phyloP scores from a whole-genome alignment of 805 yeast species.

The Saturnispora serradocipensis region DNA sequence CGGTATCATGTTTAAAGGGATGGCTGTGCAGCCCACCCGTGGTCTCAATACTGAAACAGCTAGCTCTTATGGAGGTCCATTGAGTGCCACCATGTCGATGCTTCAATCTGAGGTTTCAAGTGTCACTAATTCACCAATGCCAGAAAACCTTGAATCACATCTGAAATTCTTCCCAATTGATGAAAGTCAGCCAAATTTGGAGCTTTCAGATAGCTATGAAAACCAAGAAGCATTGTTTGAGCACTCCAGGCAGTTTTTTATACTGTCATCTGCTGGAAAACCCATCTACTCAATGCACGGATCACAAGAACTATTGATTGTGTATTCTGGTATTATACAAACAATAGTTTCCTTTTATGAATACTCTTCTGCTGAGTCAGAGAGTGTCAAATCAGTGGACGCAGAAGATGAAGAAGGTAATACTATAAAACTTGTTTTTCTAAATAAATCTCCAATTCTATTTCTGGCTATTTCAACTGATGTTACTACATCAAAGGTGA shows the following conservation, averaged over 20 bases:
- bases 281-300: constrained; percentile 79
- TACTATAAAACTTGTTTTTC: constrained; percentile 46
- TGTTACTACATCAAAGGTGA: constrained; percentile 39
- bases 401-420: constrained; percentile 28
- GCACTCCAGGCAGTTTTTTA: constrained; percentile 59
- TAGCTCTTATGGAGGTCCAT: neutral
- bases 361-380: constrained; percentile 27
- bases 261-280: constrained; percentile 79
- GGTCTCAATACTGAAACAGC: constrained; percentile 9
- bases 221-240: constrained; percentile 26
- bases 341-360: constrained; percentile 68
- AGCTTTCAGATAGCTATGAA: constrained; percentile 22
- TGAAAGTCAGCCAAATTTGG: constrained; percentile 15
- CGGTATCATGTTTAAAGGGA: constrained; percentile 10
- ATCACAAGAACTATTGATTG: constrained; percentile 52
- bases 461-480: constrained; percentile 58
- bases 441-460: constrained; percentile 59
- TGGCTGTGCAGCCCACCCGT: constrained; percentile 9
- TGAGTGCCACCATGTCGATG: neutral
- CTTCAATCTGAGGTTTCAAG: constrained; percentile 8
- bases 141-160: neutral
- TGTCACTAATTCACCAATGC: neutral
- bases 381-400: constrained; percentile 40
- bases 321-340: constrained; percentile 73
- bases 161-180: constrained; percentile 2